Evolutionary conservation across 768 basidiomycete genomes (phyloP).

Genomic region (Suillus decipiens): DNA sequence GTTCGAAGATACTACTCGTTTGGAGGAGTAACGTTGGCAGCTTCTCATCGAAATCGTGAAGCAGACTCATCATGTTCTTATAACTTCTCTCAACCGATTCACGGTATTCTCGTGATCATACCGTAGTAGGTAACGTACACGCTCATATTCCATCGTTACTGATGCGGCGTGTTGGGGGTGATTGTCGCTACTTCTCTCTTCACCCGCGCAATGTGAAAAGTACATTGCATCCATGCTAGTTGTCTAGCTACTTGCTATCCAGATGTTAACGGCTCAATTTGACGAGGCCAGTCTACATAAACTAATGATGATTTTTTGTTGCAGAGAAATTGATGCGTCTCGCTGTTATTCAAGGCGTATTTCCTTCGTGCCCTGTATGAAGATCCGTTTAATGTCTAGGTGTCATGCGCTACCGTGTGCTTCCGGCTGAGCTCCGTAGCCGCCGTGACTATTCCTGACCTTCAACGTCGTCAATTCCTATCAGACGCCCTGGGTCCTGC

Average conservation of each 20-base stretch:
- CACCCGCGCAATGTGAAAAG: background rate
- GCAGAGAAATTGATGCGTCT: background rate
- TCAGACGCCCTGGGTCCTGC: background rate
- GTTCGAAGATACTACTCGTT: conserved; percentile 11
- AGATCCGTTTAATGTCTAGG: background rate
- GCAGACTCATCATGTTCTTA: conserved; percentile 24
- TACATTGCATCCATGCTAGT: background rate
- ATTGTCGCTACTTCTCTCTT: no score
- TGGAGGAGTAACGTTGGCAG: conserved; percentile 14
- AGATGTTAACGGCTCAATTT: conserved; percentile 7
- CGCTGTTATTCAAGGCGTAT: conserved; percentile 8
- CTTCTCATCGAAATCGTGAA: conserved; percentile 29
- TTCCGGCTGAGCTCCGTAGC: background rate
- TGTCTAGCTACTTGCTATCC: background rate
- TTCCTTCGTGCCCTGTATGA: no score
- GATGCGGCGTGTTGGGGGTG: no score
- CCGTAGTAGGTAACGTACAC: conserved; percentile 33
- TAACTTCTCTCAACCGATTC: conserved; percentile 20
- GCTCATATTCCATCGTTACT: no score
- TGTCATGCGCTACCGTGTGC: background rate
- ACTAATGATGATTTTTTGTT: conserved; percentile 13
- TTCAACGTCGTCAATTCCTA: background rate
- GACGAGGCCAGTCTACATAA: conserved; percentile 28
- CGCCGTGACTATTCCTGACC: background rate
- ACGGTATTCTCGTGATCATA: conserved; percentile 30